Evolutionary conservation across 202 grass and related monocot species (phyloP), one percentile per base, ranked within the genome.

Genomic region (Zoysia matrella): DNA sequence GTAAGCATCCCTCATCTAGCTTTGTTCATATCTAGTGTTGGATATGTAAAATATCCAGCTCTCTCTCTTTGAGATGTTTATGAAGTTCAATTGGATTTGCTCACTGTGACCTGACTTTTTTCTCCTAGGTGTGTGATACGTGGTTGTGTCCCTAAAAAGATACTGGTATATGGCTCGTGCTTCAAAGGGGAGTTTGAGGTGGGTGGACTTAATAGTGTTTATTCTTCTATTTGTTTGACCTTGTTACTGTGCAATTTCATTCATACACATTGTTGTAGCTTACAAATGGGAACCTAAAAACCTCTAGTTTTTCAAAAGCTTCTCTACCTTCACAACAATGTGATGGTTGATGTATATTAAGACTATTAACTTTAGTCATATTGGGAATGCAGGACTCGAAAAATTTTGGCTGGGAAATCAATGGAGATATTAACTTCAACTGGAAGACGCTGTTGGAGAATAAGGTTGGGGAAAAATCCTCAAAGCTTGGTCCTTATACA

Each of bases 101-200:
- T 83, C 48, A 77, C 55, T 45, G 40, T 49, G 13, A 58, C 60
- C 41, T 11, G 36, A 51, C 13, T 57, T 11, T 71, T 42, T 73
- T 86, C 7, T 75, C 43, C 53, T 86, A 98, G 95, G 42, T 98
- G 95, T 52, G 95, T 98, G 16, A 98, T 98, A 69, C 92, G 95
- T 65, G 92, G 95, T 46, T 95, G 92, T 54, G 95, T 98, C 22
- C 95, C 92, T 1, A 98, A 98, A 76, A 98, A 98, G 90, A 98
- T 98, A 51, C 69, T 95, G 8, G 95, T 98, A 44, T 98, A 98
- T 65, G 92, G 86, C 2, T 70, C 95, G 22, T 84, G 89, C 13
- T 98, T 98, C 88, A 60, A 83, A 2, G 92, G 95, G 30, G 95
- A 98, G 79, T 98, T 98, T 73, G 92, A 98, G 90, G 95, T 89